A percentile compares a stretch with the other conserved stretches of the same genome.
phyloP scores from a whole-genome alignment of 129 eudicot species.

The Tagetes patula region DNA sequence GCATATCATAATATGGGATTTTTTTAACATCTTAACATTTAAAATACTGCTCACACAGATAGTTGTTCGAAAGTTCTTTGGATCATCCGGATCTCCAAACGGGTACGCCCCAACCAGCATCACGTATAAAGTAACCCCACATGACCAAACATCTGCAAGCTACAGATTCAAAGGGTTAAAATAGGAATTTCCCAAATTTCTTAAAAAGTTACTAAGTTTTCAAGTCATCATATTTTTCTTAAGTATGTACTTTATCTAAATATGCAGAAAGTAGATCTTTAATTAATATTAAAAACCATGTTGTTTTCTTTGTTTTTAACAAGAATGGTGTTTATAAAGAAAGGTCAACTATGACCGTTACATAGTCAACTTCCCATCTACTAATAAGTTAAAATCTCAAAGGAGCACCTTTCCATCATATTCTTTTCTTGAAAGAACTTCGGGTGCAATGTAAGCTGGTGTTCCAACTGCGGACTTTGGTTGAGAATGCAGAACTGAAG shows the following conservation, averaged over 20 bases:
- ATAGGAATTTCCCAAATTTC: not conserved
- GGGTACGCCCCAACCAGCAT: constrained; percentile 79
- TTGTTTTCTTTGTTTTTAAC: not conserved
- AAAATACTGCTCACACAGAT: constrained; percentile 42
- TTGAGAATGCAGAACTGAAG: constrained; percentile 69
- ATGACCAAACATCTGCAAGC: constrained; percentile 91
- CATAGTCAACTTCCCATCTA: not conserved
- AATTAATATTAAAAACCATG: not conserved
- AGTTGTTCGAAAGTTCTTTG: constrained; percentile 57
- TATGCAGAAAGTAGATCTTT: not conserved
- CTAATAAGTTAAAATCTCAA: constrained; percentile 14
- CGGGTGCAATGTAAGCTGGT: constrained; percentile 84
- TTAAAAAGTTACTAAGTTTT: not conserved
- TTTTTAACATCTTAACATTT: not conserved
- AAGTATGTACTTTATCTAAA: not conserved
- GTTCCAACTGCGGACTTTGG: constrained; percentile 88
- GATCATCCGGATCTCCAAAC: constrained; percentile 66
- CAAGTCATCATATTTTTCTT: not conserved
- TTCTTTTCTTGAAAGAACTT: constrained; percentile 59
- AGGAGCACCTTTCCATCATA: constrained; percentile 70
- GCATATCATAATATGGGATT: not conserved
- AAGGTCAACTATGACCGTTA: not conserved
- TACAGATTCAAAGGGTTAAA: constrained; percentile 29
- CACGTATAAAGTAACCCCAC: constrained; percentile 71
- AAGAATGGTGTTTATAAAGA: not conserved